Evolutionary conservation across 345 rosid species (phyloP), one percentile per base, ranked within the genome.

Genomic region (Syzygium jambos): DNA sequence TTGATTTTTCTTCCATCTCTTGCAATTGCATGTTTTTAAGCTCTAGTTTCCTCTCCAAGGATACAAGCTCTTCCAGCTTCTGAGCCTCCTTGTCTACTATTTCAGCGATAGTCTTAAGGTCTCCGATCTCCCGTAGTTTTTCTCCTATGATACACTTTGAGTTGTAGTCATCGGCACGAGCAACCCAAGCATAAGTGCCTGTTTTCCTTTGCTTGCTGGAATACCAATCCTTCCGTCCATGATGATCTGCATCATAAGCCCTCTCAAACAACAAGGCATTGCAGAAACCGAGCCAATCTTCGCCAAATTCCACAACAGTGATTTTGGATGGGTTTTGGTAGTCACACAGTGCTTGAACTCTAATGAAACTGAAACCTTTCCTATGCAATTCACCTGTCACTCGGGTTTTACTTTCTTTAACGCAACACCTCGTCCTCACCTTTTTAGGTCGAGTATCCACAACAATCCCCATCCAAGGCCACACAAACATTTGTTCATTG

Each of bases 161-260:
- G 41, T 92, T 93, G 85, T 93, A 97, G 90, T 97, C 99, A 87
- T 92, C 95, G 85, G 95, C 91, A 84, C 96, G 95, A 19, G 98
- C 98, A 89, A 97, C 96, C 98, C 99, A 96, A 59, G 94, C 97
- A 89, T 96, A 96, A 65, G 94, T 91, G 46, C 94, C 94, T 10
- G 90, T 86, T 88, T 94, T 94, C 87, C 51, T 59, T 51, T 46
- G 89, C 85, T 85, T 87, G 34, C 73, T 86, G 86, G 92, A 88
- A 85, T 86, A 80, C 96, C 96, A 96, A 78, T 96, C 95, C 85
- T 85, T 92, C 91, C 89, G 93, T 73, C 99, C 98, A 88, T 93
- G 96, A 84, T 89, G 93, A 88, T 94, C 96, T 61, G 92, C 96
- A 90, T 95, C 94, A 86, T 91, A 95, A 88, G 96, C 96, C 91